A percentile compares a stretch with the other conserved stretches of the same genome.
Conservation (phyloP, 2,329 filamentous ascomycete species). For the Aspergillus sp. region DNA sequence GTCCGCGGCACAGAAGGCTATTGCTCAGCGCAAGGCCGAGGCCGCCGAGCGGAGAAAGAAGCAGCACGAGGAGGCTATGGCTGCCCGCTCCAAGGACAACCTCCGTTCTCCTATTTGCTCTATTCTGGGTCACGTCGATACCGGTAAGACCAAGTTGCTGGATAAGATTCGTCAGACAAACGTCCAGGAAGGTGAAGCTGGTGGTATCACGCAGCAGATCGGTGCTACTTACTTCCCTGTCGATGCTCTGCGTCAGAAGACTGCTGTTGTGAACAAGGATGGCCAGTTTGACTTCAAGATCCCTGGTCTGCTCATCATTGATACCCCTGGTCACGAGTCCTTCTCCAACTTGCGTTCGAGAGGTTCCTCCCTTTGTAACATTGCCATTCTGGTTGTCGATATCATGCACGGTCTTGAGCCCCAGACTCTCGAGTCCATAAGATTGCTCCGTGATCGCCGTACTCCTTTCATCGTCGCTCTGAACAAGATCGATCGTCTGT, state of each 20-base stretch:
- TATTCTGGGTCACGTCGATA: slow-evolving; percentile 99
- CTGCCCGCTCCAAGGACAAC: slow-evolving; percentile 88
- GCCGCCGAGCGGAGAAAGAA: slow-evolving; percentile 85
- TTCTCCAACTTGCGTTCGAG: slow-evolving; percentile 97
- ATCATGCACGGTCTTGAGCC: slow-evolving; percentile 99
- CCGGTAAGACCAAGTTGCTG: slow-evolving; percentile 97
- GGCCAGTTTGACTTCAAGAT: slow-evolving; percentile 94
- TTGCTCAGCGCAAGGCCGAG: slow-evolving; percentile 79
- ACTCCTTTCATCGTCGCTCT: slow-evolving; percentile 98
- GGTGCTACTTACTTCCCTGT: slow-evolving; percentile 99
- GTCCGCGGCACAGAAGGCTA: slow-evolving; percentile 71
- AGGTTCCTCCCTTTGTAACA: slow-evolving; percentile 98
- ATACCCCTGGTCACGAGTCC: slow-evolving; percentile 99
- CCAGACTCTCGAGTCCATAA: slow-evolving; percentile 97
- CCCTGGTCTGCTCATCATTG: slow-evolving; percentile 92
- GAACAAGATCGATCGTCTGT: slow-evolving; percentile 99
- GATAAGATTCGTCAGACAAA: slow-evolving; percentile 99
- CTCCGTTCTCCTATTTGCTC: slow-evolving; percentile 97
- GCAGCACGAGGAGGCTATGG: slow-evolving; percentile 87
- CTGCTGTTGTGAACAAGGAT: slow-evolving; percentile 87
- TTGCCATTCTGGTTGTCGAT: slow-evolving; percentile 97
- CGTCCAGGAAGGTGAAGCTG: slow-evolving; percentile 97
- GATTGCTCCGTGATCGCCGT: slow-evolving; percentile 84
- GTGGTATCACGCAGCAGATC: slow-evolving; percentile 99
- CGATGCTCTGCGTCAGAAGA: slow-evolving; percentile 90